A percentile compares a stretch with the other conserved stretches of the same genome.
These are phyloP conservation scores for Chaetomiaceae sp. DNA, from an alignment of 2,329 filamentous ascomycete genomes.

Conservation along the genomic window DNA sequence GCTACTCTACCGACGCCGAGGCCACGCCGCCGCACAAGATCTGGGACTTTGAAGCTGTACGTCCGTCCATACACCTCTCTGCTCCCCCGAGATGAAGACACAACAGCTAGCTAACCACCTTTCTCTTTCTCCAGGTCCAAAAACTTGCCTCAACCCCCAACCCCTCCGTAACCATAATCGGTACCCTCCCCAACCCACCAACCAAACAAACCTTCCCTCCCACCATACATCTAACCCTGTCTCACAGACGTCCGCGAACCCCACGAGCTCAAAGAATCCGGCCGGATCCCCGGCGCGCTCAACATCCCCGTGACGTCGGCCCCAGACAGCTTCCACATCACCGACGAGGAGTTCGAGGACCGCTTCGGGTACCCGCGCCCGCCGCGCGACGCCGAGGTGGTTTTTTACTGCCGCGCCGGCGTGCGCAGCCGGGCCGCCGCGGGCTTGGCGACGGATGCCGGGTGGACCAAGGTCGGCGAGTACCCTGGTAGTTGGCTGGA, in stretches of 20 bases:
- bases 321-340: constrained; percentile 75
- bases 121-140: constrained; percentile 34
- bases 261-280: constrained; percentile 57
- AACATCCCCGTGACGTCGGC: constrained; percentile 76
- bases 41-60: constrained; percentile 46
- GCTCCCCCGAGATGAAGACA: too few species aligned
- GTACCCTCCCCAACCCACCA: constrained; percentile 29
- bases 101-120: not conserved
- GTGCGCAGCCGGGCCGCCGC: constrained; percentile 77
- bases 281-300: constrained; percentile 73
- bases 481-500: constrained; percentile 77
- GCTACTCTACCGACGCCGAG: constrained; percentile 11
- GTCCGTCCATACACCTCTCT: not conserved
- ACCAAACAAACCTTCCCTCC: not conserved
- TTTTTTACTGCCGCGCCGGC: constrained; percentile 93
- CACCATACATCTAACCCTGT: not conserved
- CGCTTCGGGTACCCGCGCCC: constrained; percentile 74
- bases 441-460: constrained; percentile 68
- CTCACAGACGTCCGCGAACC: constrained; percentile 67
- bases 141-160: constrained; percentile 31
- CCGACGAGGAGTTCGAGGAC: constrained; percentile 74
- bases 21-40: constrained; percentile 34
- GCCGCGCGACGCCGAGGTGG: constrained; percentile 50
- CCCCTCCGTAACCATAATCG: constrained; percentile 42
- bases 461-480: constrained; percentile 68